Conservation (phyloP, 2,329 filamentous ascomycete species). For the Cercospora brassicicola region DNA sequence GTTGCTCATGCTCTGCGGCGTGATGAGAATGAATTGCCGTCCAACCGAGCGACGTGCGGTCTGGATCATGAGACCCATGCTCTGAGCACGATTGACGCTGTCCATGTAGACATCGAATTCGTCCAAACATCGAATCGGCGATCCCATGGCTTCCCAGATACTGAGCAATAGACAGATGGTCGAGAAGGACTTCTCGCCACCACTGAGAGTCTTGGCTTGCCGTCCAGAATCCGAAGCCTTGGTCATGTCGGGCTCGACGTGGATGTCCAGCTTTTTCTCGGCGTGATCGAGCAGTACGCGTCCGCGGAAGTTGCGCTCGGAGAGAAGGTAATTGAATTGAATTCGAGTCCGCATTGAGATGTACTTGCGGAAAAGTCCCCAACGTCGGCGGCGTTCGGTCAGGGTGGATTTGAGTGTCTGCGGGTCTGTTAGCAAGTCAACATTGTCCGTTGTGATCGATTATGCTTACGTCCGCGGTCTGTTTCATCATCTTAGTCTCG, state of each 20-base stretch:
- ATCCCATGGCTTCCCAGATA: slow-evolving; percentile 98
- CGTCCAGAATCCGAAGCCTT: slow-evolving; percentile 68
- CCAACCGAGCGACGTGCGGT: slow-evolving; percentile 84
- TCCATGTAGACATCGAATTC: slow-evolving; percentile 99
- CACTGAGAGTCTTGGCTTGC: slow-evolving; percentile 87
- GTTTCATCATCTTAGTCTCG: slow-evolving; percentile 28
- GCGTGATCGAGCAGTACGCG: slow-evolving; percentile 75
- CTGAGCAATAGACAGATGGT: slow-evolving; percentile 90
- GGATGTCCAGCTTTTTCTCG: slow-evolving; percentile 71
- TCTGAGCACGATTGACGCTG: slow-evolving; percentile 87
- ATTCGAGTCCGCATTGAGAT: slow-evolving; percentile 84
- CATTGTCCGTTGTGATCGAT: background rate
- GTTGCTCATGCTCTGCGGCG: slow-evolving; percentile 75
- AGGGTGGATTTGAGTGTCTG: slow-evolving; percentile 62
- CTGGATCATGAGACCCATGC: slow-evolving; percentile 88
- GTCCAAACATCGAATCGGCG: slow-evolving; percentile 88
- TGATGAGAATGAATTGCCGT: slow-evolving; percentile 93
- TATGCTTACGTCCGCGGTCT: slow-evolving; percentile 43
- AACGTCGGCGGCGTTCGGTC: slow-evolving; percentile 68
- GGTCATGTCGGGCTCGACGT: slow-evolving; percentile 68
- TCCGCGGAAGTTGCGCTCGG: slow-evolving; percentile 85
- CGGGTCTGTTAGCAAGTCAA: slow-evolving; percentile 16
- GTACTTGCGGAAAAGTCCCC: slow-evolving; percentile 75
- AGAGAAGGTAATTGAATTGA: slow-evolving; percentile 84
- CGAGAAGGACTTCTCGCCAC: slow-evolving; percentile 96